Percentiles rank a stretch among this genome's conserved stretches.
These are phyloP conservation scores for Ceratocystiopsis sp. DNA, from an alignment of 2,329 filamentous ascomycete species.

Conservation along the genomic window DNA sequence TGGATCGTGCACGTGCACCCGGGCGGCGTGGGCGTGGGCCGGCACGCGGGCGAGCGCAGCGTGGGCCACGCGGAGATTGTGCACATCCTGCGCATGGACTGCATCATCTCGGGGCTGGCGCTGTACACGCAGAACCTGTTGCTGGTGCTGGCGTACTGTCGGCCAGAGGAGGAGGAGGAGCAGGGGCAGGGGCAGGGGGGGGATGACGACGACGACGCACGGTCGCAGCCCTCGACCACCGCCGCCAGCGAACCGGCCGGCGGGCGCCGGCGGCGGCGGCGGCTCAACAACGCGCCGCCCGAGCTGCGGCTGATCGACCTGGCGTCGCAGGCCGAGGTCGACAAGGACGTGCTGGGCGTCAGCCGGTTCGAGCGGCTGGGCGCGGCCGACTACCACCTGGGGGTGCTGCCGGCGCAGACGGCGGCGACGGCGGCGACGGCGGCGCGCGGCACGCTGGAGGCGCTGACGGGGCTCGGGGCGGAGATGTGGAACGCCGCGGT, in stretches of 20 bases:
- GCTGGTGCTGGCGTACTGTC: constrained; percentile 80
- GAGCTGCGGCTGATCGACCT: constrained; percentile 87
- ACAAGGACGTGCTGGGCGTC: constrained; percentile 71
- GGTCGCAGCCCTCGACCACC: constrained; percentile 22
- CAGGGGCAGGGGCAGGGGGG: constrained; percentile 20
- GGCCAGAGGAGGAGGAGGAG: constrained; percentile 52
- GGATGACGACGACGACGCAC: constrained; percentile 13
- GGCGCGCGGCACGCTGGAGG: constrained; percentile 59
- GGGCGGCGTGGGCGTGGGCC: constrained; percentile 49
- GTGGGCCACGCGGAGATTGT: constrained; percentile 76
- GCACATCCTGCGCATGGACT: constrained; percentile 90
- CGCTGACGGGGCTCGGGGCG: constrained; percentile 51
- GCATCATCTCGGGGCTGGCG: constrained; percentile 92
- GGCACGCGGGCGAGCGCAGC: constrained; percentile 49
- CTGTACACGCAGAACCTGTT: constrained; percentile 87
- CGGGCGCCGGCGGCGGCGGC: constrained; percentile 41
- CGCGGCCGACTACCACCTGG: constrained; percentile 82
- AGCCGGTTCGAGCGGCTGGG: constrained; percentile 76
- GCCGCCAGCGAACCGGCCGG: constrained; percentile 42
- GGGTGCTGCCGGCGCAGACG: constrained; percentile 57
- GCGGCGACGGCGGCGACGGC: constrained; percentile 47
- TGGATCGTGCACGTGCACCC: constrained; percentile 90
- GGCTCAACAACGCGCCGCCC: constrained; percentile 66
- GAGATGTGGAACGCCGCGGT: constrained; percentile 86
- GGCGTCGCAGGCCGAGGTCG: constrained; percentile 67